Conservation (phyloP, 345 rosid genomes). For the Rhodamnia rubescens region DNA sequence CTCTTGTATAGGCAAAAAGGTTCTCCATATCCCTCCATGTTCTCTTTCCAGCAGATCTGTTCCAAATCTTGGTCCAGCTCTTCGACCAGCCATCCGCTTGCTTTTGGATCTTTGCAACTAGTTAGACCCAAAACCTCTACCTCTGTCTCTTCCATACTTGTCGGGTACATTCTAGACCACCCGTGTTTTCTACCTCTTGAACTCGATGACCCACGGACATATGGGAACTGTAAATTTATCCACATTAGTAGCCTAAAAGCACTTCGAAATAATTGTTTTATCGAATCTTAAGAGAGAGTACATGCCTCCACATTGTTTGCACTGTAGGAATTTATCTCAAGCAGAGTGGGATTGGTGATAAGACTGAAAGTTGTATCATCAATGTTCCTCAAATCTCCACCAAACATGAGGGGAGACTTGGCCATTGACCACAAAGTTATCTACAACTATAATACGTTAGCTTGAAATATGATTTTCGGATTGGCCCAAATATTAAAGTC, state of each 20-base stretch:
- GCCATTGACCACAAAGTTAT: slow-evolving; percentile 94
- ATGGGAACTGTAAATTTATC: slow-evolving; percentile 17
- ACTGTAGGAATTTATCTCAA: slow-evolving; percentile 67
- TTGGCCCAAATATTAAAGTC: not conserved
- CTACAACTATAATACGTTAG: slow-evolving; percentile 21
- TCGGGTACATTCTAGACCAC: not conserved
- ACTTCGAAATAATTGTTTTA: not conserved
- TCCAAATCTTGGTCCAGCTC: not conserved
- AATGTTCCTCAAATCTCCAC: slow-evolving; percentile 76
- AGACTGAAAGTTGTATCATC: slow-evolving; percentile 47
- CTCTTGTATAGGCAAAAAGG: not conserved
- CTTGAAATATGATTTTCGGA: not conserved
- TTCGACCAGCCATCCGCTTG: slow-evolving; percentile 15
- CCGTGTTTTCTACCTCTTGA: not conserved
- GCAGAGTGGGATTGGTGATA: slow-evolving; percentile 59
- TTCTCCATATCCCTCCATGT: slow-evolving; percentile 24
- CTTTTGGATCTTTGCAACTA: slow-evolving; percentile 58
- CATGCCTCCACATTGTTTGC: slow-evolving; percentile 59
- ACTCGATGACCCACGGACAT: slow-evolving; percentile 2
- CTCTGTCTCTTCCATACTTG: slow-evolving; percentile 2
- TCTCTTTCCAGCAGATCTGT: slow-evolving; percentile 17
- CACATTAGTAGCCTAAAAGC: not conserved
- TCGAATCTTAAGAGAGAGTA: not conserved
- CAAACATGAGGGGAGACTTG: slow-evolving; percentile 92
- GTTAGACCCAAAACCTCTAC: slow-evolving; percentile 40